Base-by-base conservation (phyloP, 2,329 filamentous ascomycete species). In the Fonsecaea erecta region DNA sequence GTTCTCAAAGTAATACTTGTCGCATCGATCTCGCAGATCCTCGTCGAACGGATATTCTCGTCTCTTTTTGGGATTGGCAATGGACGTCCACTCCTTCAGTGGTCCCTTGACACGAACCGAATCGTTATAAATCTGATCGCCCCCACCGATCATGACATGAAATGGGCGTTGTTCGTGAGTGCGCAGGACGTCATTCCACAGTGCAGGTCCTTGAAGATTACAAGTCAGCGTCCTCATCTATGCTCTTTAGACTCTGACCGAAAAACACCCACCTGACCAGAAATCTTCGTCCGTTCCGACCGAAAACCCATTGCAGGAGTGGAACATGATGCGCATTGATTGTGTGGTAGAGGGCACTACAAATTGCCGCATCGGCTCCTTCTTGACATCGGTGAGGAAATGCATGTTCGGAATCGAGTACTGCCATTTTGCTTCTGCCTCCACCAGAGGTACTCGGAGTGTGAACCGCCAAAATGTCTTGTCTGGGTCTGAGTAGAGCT, bases 91-190 rank as follows among this genome's bases (percentile, higher is more conserved):
- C 5, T 79, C 73, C 72, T 86, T 87, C 68, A 98, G 79, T 1
- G 94, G 94, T 0, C 93, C 94, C 58, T 88, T 82, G 1, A 97
- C 92, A 68, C 94, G 86, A 70, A 98, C 92, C 26, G 91, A 91
- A 62, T 89, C 87, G 70, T 89, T 88, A 77, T 89, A 89, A 70
- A 89, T 88, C 78, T 97, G 94, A 74, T 98, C 94, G 65, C 94
- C 94, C 63, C 94, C 94, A 59, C 94, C 94, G 68, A 97, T 85
- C 88, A 89, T 91, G 70, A 87, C 84, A 73, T 88, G 85, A 75
- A 89, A 87, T 7, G 86, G 86, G 68, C 81, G 81, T 74, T 84
- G 74, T 70, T 81, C 81, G 71, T 89, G 87, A 64, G 85, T 78
- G 52, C 86, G 83, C 62, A 88, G 73, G 34, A 88, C 87, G 67